A percentile compares a stretch with the other conserved stretches of the same genome.
Conservation (phyloP, 163 green algal genomes). For the Chloroidium sp. region DNA sequence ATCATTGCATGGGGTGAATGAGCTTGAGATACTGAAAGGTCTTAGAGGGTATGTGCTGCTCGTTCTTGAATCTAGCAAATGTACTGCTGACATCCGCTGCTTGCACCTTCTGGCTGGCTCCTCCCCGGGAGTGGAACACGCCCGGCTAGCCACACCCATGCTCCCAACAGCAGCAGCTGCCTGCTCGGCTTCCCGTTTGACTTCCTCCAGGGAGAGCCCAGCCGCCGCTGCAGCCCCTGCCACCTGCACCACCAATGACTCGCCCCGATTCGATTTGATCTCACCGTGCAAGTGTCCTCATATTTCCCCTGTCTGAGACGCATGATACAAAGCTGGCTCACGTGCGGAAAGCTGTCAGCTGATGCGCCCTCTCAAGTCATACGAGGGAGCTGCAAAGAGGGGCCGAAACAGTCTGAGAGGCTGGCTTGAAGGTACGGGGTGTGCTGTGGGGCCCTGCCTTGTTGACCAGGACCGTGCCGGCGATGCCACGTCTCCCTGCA, state of each 20-base stretch:
- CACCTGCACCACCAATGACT: slow-evolving; percentile 11
- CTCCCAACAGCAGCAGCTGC: slow-evolving; percentile 37
- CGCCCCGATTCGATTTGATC: no score
- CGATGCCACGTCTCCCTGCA: slow-evolving; percentile 66
- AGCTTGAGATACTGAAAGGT: no score
- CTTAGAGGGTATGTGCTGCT: no score
- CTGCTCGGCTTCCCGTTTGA: slow-evolving; percentile 31
- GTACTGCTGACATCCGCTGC: not conserved
- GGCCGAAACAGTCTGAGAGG: not conserved
- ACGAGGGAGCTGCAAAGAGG: not conserved
- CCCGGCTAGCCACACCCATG: slow-evolving; percentile 57
- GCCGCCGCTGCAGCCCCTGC: slow-evolving; percentile 55
- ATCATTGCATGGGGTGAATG: no score
- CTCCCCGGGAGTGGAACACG: slow-evolving; percentile 57
- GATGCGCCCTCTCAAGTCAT: not conserved
- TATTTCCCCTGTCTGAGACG: not conserved
- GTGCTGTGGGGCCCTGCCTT: slow-evolving; percentile 45
- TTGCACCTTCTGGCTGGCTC: slow-evolving; percentile 24
- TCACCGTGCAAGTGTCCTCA: no score
- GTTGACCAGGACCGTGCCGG: slow-evolving; percentile 71
- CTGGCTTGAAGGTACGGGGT: not conserved
- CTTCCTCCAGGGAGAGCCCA: slow-evolving; percentile 39
- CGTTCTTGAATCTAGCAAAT: no score
- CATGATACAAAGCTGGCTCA: not conserved
- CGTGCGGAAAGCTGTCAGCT: not conserved